Base-by-base conservation (phyloP, 2,329 filamentous ascomycete genomes). In the Diplodia sapinea region DNA sequence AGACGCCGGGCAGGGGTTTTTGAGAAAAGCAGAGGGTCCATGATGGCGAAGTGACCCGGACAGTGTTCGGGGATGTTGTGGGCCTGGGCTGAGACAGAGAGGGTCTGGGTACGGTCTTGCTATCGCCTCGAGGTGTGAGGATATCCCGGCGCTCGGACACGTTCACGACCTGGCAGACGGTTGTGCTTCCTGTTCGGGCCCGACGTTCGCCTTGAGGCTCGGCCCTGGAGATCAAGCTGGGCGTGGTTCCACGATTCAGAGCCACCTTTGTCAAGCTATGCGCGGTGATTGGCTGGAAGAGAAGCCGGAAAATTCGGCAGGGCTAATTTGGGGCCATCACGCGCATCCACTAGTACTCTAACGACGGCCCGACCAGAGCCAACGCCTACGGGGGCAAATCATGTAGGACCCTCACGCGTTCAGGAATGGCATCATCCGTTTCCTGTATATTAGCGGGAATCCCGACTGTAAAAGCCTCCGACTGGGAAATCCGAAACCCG, bases 11-110 rank as follows among this genome's bases (percentile, higher is more conserved):
- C 38, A 47, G 56, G 38, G 56, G 56, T 43, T 43, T 59, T 29
- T 59, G 56, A 59, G 20, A 59, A 8, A 13, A 47, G 3, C 7
- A 13, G 56, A 26, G 7, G 20, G 13, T 43, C 13, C 56, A 31
- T 47, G 20, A 31, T 47, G 20, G 36, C 2, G 15, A 13, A 26
- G 11, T 4, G 47, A 47, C 2, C 56, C 36, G 38, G 56, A 26
- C 38, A 4, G 56, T 17, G 38, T 59, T 59, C 56, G 56, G 56
- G 56, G 56, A 11, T 59, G 56, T 23, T 20, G 56, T 47, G 56
- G 56, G 56, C 12, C 55, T 23, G 15, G 40, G 23, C 20, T 3
- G 55, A 9, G 36, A 29, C 9, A 11, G 5, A 15, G 40, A 47
- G 55, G 55, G 15, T 59, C 56, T 47, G 26, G 13, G 20, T 29